A percentile compares a stretch with the other conserved stretches of the same genome.
Evolutionary conservation across 495 filamentous ascomycete species (phyloP).

Genomic region (Aspergillus bertholletiae): DNA sequence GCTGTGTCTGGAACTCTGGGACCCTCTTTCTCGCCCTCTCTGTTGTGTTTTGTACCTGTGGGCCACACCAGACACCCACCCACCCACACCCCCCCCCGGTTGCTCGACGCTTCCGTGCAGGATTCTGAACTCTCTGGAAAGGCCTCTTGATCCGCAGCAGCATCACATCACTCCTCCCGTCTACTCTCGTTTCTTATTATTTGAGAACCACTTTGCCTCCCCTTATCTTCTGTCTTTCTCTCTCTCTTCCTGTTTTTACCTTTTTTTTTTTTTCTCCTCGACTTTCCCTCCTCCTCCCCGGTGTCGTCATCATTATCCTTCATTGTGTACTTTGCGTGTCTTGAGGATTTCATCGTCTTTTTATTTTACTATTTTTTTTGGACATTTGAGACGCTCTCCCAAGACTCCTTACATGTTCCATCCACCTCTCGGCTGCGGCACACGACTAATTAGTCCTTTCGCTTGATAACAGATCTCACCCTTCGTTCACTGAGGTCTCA

Average conservation of each 20-base stretch:
- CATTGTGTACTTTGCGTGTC: slow-evolving; percentile 5
- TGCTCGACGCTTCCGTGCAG: slow-evolving; percentile 20
- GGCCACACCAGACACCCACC: slow-evolving; percentile 1
- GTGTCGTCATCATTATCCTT: not conserved
- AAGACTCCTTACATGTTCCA: slow-evolving; percentile 2
- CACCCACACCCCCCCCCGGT: not conserved
- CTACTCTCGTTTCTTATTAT: slow-evolving; percentile 6
- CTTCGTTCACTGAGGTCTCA: slow-evolving; percentile 13
- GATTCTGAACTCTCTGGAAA: slow-evolving; percentile 4
- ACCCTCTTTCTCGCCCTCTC: slow-evolving; percentile 3
- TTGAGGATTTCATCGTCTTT: slow-evolving; percentile 2
- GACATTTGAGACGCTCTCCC: slow-evolving; percentile 3
- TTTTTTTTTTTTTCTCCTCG: slow-evolving; percentile 2
- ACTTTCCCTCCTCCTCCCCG: too few species aligned
- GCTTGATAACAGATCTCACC: slow-evolving; percentile 7
- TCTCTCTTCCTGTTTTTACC: not conserved
- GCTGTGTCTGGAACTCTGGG: slow-evolving; percentile 3
- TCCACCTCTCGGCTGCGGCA: slow-evolving; percentile 4
- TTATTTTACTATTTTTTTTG: slow-evolving; percentile 2
- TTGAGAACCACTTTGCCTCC: not conserved
- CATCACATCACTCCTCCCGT: slow-evolving; percentile 13
- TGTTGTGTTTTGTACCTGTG: slow-evolving; percentile 10
- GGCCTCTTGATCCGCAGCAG: slow-evolving; percentile 11
- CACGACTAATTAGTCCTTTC: slow-evolving; percentile 9
- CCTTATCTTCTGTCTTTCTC: not conserved